Evolutionary conservation across 164 flowering plant genomes (phyloP), one percentile per base, ranked within the genome.

Genomic region (Protea cynaroides): DNA sequence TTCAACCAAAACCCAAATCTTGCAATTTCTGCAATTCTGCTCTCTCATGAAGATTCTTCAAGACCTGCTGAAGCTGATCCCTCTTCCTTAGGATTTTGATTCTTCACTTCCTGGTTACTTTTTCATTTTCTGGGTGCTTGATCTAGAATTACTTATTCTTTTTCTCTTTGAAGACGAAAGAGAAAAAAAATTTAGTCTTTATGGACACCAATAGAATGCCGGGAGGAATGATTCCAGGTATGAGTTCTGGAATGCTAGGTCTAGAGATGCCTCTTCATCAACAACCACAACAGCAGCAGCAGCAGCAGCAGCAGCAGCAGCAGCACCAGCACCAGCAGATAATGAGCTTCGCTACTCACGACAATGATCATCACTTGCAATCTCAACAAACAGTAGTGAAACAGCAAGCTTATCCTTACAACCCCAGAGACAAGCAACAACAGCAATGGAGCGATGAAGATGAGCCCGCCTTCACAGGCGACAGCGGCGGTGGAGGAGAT

Each of bases 261-360:
- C 59, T 86, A 40, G 88, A 86, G 73, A 72, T 81, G 84, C 79
- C 86, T 37, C 50, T 83, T 1, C 81, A 81, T 40, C 83, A 71
- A 1, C 77, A 67, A 22, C 62, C 62, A 64, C 72, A 74, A 25
- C 76, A 71, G 3, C 64, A 69, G 6, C 76, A 76, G 13, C 76
- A 65, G 4, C 69, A 69, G 8, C 64, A 69, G 6, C 76, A 76
- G 13, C 74, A 57, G 19, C 82, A 74, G 17, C n/a, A n/a, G 13
- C 76, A 65, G 4, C 69, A 69, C 11, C 76, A 54, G 18, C 82
- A 69, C 11, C 74, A 57, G 19, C 82, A 74, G 18, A 69, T 72
- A 74, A 70, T 69, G n/a, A 46, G 68, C 10, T 76, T 69, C 63
- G 62, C 65, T 15, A 72, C 53, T 38, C 77, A 54, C 12, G 83